These are phyloP conservation scores for Lepidium aucheri DNA, from an alignment of 345 rosid species.

Conservation along the genomic window DNA sequence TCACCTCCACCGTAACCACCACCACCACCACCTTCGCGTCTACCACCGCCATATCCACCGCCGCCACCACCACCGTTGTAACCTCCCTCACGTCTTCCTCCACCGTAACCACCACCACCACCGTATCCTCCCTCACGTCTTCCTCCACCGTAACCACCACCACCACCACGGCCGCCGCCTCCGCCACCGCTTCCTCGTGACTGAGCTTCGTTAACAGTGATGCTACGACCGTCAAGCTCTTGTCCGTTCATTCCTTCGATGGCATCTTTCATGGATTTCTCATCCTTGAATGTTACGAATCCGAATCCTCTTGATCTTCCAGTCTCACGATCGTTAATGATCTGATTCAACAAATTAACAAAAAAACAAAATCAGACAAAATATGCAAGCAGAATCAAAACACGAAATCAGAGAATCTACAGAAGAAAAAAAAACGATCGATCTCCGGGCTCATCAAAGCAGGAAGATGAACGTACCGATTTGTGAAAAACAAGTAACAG, in stretches of 20 bases:
- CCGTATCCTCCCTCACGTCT: constrained; percentile 36
- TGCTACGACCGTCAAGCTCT: constrained; percentile 74
- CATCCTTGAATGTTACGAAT: constrained; percentile 74
- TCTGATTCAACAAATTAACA: constrained; percentile 19
- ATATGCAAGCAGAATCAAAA: not conserved
- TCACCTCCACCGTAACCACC: constrained; percentile 15
- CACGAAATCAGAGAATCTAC: not conserved
- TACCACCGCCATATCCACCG: constrained; percentile 19
- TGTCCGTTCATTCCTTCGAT: constrained; percentile 91
- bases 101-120: not conserved
- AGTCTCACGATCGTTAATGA: constrained; percentile 87
- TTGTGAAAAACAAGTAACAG: constrained; percentile 47
- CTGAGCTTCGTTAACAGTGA: constrained; percentile 88
- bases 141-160: constrained; percentile 34
- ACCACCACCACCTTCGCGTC: constrained; percentile 13
- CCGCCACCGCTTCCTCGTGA: constrained; percentile 53
- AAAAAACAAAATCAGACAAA: not conserved
- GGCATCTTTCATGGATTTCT: constrained; percentile 83
- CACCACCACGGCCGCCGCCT: constrained; percentile 38
- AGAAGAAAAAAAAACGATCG: constrained; percentile 35
- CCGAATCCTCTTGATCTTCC: constrained; percentile 90
- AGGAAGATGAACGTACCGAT: constrained; percentile 97
- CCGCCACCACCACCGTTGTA: constrained; percentile 13
- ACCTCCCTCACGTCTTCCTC: constrained; percentile 7
- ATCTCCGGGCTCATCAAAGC: constrained; percentile 56